Percentiles rank a stretch among this genome's conserved stretches.
Conservation (phyloP, 1,284 basidiomycete species). For the Athelia psychrophila region DNA sequence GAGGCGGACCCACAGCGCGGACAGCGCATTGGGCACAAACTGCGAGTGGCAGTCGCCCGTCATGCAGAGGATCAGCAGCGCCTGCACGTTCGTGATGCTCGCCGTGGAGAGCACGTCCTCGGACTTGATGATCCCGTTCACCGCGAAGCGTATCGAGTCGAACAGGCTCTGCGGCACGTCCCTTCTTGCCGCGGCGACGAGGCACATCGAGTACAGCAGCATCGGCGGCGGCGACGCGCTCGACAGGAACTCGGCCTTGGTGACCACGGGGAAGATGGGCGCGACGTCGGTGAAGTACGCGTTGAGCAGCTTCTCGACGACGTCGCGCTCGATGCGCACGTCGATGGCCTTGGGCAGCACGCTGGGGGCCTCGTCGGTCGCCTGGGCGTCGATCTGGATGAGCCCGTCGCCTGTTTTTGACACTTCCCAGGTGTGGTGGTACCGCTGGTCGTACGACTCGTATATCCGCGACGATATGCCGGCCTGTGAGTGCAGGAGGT, state of each 20-base stretch:
- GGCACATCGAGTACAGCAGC: slow-evolving; percentile 90
- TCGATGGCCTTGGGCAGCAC: slow-evolving; percentile 60
- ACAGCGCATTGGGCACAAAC: slow-evolving; percentile 73
- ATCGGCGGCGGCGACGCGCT: slow-evolving; percentile 72
- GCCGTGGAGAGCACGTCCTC: slow-evolving; percentile 91
- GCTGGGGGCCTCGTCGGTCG: slow-evolving; percentile 49
- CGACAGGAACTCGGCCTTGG: slow-evolving; percentile 83
- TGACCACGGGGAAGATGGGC: slow-evolving; percentile 86
- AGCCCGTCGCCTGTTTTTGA: slow-evolving; percentile 82
- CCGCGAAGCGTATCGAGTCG: slow-evolving; percentile 78
- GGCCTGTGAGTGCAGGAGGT: slow-evolving; percentile 87
- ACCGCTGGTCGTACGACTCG: slow-evolving; percentile 83
- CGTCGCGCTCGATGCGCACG: slow-evolving; percentile 70
- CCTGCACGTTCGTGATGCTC: slow-evolving; percentile 86
- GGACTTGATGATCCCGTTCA: slow-evolving; percentile 83
- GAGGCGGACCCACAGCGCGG: slow-evolving; percentile 74
- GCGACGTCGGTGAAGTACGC: slow-evolving; percentile 86
- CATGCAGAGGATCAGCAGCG: slow-evolving; percentile 82
- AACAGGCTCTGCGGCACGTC: slow-evolving; percentile 84
- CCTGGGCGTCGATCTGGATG: slow-evolving; percentile 78
- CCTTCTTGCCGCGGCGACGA: slow-evolving; percentile 83
- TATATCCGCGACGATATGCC: slow-evolving; percentile 81
- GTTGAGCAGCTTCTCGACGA: slow-evolving; percentile 84
- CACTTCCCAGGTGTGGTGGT: slow-evolving; percentile 84
- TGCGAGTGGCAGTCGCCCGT: slow-evolving; percentile 78